Evolutionary conservation across 805 yeast species (phyloP).

Genomic region (Nakazawaea laoshanensis): DNA sequence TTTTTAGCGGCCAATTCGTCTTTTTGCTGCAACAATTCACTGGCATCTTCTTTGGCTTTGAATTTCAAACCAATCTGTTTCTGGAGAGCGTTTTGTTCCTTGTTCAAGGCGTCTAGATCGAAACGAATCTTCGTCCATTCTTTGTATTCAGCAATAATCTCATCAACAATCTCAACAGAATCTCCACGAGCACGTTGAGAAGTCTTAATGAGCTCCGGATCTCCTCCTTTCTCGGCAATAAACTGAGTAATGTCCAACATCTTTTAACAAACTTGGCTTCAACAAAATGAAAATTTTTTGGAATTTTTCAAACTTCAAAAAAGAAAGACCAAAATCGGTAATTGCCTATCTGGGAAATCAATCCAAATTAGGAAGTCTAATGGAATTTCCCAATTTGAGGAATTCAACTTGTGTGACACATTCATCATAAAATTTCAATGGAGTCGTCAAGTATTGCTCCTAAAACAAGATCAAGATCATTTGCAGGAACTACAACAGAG

Average conservation of each 20-base stretch:
- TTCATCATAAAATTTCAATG: background rate
- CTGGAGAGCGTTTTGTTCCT: slow-evolving; percentile 80
- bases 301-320: no score
- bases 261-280: no score
- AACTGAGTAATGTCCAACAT: slow-evolving; percentile 94
- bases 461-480: slow-evolving; percentile 38
- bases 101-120: slow-evolving; percentile 85
- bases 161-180: slow-evolving; percentile 91
- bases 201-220: slow-evolving; percentile 78
- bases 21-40: slow-evolving; percentile 73
- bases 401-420: no score
- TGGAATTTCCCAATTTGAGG: no score
- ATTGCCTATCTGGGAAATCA: no score
- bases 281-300: no score
- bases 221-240: slow-evolving; percentile 94
- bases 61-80: slow-evolving; percentile 88
- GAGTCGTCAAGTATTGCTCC: no score
- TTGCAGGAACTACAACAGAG: background rate
- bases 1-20: slow-evolving; percentile 67
- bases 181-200: slow-evolving; percentile 95
- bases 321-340: no score
- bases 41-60: slow-evolving; percentile 93
- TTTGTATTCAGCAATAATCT: slow-evolving; percentile 84
- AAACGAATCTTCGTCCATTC: slow-evolving; percentile 88
- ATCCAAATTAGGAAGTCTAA: no score